Evolutionary conservation across 805 yeast species (phyloP).

Genomic region (Metschnikowia drakensbergensis): DNA sequence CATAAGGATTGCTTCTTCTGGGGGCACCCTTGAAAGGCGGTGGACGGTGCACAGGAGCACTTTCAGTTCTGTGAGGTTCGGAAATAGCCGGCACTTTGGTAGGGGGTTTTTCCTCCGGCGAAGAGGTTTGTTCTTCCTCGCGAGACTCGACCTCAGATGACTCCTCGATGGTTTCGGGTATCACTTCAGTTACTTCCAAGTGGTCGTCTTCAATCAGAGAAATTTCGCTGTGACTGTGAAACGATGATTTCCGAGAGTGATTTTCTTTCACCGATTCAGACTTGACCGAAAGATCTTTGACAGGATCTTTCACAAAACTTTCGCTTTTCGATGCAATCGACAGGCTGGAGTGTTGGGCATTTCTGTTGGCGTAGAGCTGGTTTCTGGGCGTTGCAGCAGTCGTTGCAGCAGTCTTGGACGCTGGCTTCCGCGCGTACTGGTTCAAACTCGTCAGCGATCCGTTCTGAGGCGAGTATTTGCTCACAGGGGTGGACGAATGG

Average conservation of each 20-base stretch:
- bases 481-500: not conserved
- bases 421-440: constrained; percentile 4
- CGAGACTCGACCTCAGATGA: not conserved
- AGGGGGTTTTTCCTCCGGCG: not conserved
- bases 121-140: not conserved
- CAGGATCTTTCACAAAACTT: not conserved
- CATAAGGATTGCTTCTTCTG: constrained; percentile 1
- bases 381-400: constrained; percentile 4
- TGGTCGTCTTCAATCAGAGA: constrained; percentile 1
- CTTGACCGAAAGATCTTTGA: not conserved
- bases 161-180: constrained; percentile 1
- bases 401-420: not conserved
- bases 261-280: constrained; percentile 2
- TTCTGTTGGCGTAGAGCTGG: constrained; percentile 8
- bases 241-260: constrained; percentile 12
- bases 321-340: constrained; percentile 19
- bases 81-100: not conserved
- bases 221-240: constrained; percentile 9
- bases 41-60: not conserved
- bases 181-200: constrained; percentile 1
- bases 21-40: not conserved
- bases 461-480: constrained; percentile 8
- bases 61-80: not conserved
- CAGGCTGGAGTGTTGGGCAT: constrained; percentile 19
- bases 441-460: constrained; percentile 12